Base-by-base conservation (phyloP, 2,329 filamentous ascomycete genomes). In the Cytospora chrysosperma region DNA sequence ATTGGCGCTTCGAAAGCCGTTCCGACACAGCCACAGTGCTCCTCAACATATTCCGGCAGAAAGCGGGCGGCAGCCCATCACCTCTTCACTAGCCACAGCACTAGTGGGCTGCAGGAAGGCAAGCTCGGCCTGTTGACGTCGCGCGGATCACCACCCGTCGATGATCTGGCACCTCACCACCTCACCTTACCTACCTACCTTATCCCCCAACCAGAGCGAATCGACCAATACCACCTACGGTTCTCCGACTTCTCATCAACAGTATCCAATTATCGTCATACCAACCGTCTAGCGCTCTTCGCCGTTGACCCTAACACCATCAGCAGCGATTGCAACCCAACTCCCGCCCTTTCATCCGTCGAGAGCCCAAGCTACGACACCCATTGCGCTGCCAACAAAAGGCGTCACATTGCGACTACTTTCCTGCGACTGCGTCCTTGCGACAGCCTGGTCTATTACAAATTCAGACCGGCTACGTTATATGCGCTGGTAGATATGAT, bases 401-500 rank as follows among this genome's bases (percentile, higher is more conserved):
- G 56, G 37, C 63, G 24, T 40, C 62, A 52, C 28, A 28, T 26
- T 32, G 51, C 51, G 49, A 51, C 43, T 63, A 13, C 49, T 9
- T n/a, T 26, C 13, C 50, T 47, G 37, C 32, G 47, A 32, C 32
- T 59, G 7, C 49, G n/a, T n/a, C 49, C 19, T 52, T 47, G 37
- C 32, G 47, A 43, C 43, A 53, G 26, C 47, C 12, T 26, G 26
- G 24, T 55, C 40, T 19, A 24, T 26, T 43, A 32, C 37, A 26
- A 32, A 26, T 30, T 17, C 52, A 40, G 10, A n/a, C 28, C 30
- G 15, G 43, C 49, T 15, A n/a, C 19, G 24, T 32, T 30, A n/a
- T 32, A 32, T 51, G 61, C 50, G 56, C 62, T 58, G 37, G 55
- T 40, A 64, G 64, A 66, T 50, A 66, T 66, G 64, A 61, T 28